Base-by-base conservation (phyloP, 2,329 filamentous ascomycete species). In the Acarospora socialis region DNA sequence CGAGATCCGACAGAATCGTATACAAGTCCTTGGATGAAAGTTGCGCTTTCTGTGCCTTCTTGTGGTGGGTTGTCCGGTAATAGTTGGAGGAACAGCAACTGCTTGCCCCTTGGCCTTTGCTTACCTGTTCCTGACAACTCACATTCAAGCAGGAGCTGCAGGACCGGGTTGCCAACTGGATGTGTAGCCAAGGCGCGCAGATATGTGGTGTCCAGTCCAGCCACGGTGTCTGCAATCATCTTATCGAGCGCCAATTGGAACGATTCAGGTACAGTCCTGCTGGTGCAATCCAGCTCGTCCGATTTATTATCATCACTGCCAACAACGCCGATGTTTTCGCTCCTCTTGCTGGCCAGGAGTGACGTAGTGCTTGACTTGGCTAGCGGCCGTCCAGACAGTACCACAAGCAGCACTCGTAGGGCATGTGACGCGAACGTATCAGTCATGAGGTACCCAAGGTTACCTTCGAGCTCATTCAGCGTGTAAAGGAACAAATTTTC, bases 1-100 rank as follows among this genome's bases (percentile, higher is more conserved):
- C 87, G 77, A 3, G 87, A 94, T 10, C 90, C 90, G 31, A 95
- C 77, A 2, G 79, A 68, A 49, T 95, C 84, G 54, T 94, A 95
- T 16, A 94, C 65, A 50, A 95, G 70, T 34, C 80, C 76, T 46
- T 81, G 84, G 50, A 95, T 69, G 50, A 95, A 93, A 10, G 72
- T 68, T 3, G 81, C 79, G 29, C 76, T 78, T 20, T 81, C 80
- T 2, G 72, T 72, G 10, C 73, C 72, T 40, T 87, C 78, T 18
- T 68, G 67, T 13, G 92, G 69, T 0, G 80, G 75, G 30, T 79
- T 81, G 30, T 81, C 86, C 0, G 86, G 84, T 1, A 94, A 63
- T 1, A 98, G 68, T 39, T 73, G 74, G 36, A 73, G 75, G 7
- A 93, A 68, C 7, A 95, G 70, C 0, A 79, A 73, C 24, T 68